Evolutionary conservation across 2,329 filamentous ascomycete species (phyloP), one percentile per base, ranked within the genome.

Genomic region (Helotiales sp.): DNA sequence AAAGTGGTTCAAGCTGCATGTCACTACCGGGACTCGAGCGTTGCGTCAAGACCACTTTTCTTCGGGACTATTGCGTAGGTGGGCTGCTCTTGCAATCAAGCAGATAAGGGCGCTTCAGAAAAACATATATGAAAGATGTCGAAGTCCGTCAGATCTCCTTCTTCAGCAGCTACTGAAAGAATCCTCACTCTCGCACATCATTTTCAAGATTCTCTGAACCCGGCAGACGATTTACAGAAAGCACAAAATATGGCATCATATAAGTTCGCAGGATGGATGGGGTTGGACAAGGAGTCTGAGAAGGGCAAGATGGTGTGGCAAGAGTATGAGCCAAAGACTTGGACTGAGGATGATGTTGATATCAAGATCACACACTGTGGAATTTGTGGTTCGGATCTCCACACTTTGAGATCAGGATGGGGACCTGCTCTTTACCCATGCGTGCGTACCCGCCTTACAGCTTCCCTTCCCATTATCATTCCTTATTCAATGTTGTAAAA

Each of bases 271-370:
- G 79, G 79, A 64, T 80, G 79, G 79, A 68, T 80, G 71, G 79
- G 75, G 6, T 37, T 77, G 17, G 74, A 79, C 34, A 73, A 77
- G 50, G 71, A 78, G 28, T 59, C 73, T 10, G 70, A 61, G 6
- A 68, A 78, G 26, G 77, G 77, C 1, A 78, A 79, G 7, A 78
- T 79, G 77, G 73, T 75, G 13, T 77, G 75, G 75, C 69, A 75
- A 64, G 75, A 80, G 63, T 84, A 80, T 70, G 76, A 82, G 71
- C 82, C 82, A 32, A 85, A 85, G 74, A 72, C 74, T 26, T 85
- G 82, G 80, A 80, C 82, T 40, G 83, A 84, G 64, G 82, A 80
- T 61, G 82, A 85, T 75, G 75, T 86, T 59, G 84, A 86, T 74
- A 82, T 86, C 66, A 78, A 81, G 65, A 76, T 86, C 65, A 80